A percentile compares a stretch with the other conserved stretches of the same genome.
These are phyloP conservation scores for Phalaenopsis hybrid DNA, from an alignment of 116 monocot genomes.

Conservation along the genomic window DNA sequence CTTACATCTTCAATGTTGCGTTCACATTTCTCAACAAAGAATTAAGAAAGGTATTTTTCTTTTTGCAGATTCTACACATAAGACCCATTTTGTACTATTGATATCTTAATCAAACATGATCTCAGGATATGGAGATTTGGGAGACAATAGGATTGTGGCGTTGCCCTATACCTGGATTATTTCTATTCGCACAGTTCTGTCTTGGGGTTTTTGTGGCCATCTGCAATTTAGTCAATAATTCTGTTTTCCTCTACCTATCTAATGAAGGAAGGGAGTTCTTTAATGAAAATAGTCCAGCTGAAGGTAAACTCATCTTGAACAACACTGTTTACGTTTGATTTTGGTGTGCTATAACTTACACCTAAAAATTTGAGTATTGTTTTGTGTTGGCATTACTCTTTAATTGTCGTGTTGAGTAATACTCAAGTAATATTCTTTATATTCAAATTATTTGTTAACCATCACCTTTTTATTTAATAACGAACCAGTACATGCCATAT, in stretches of 20 bases:
- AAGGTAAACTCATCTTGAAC: slow-evolving; percentile 37
- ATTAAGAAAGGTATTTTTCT: slow-evolving; percentile 58
- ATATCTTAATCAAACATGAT: slow-evolving; percentile 5
- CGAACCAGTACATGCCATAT: no score
- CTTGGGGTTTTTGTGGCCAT: slow-evolving; percentile 90
- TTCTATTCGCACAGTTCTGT: slow-evolving; percentile 87
- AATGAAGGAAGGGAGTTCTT: slow-evolving; percentile 37
- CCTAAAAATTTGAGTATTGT: no score
- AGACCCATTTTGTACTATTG: not conserved
- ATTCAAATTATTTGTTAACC: no score
- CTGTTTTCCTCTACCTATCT: slow-evolving; percentile 69
- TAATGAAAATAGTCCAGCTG: slow-evolving; percentile 36
- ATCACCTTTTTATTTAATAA: no score
- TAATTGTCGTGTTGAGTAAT: no score
- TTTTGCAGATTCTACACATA: no score
- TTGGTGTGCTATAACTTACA: not conserved
- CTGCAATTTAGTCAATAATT: slow-evolving; percentile 90
- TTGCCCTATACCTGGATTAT: slow-evolving; percentile 88
- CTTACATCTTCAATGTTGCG: slow-evolving; percentile 92
- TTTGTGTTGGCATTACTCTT: no score
- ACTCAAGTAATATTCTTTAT: no score
- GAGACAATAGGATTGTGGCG: slow-evolving; percentile 98
- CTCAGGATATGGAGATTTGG: slow-evolving; percentile 97
- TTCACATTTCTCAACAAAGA: slow-evolving; percentile 86
- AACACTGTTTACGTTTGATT: slow-evolving; percentile 1